Evolutionary conservation across 306 rosid genomes (phyloP).

Genomic region (Lotus japonicus): DNA sequence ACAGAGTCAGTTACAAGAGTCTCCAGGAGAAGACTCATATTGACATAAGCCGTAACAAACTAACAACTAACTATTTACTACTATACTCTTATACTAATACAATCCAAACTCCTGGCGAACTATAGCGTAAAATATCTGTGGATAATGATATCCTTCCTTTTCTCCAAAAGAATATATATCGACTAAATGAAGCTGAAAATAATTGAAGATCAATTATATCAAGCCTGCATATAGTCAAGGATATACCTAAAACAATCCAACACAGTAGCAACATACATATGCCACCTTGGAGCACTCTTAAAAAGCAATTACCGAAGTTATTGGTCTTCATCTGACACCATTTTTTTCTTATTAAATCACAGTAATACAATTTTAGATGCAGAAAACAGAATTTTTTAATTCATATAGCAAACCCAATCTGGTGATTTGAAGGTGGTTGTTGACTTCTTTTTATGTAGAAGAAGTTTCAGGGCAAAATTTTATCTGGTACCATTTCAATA

Average conservation of each 20-base stretch:
- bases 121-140: background rate
- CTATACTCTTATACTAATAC: too few species aligned
- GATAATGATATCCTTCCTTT: background rate
- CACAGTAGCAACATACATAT: background rate
- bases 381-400: background rate
- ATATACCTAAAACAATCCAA: background rate
- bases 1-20: too few species aligned
- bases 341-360: background rate
- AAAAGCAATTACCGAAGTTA: background rate
- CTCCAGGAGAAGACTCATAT: too few species aligned
- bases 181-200: background rate
- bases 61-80: too few species aligned
- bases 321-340: background rate
- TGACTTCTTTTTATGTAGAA: background rate
- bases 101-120: too few species aligned
- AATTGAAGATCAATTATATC: background rate
- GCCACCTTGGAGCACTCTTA: background rate
- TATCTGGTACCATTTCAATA: background rate
- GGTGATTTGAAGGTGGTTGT: background rate
- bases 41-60: too few species aligned
- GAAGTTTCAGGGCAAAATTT: background rate
- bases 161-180: background rate
- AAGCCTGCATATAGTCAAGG: too few species aligned
- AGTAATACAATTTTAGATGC: background rate
- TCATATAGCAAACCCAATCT: background rate